A percentile compares a stretch with the other conserved stretches of the same genome.
Conservation (phyloP, 2,329 filamentous ascomycete species). For the Acephala macrosclerotiorum region DNA sequence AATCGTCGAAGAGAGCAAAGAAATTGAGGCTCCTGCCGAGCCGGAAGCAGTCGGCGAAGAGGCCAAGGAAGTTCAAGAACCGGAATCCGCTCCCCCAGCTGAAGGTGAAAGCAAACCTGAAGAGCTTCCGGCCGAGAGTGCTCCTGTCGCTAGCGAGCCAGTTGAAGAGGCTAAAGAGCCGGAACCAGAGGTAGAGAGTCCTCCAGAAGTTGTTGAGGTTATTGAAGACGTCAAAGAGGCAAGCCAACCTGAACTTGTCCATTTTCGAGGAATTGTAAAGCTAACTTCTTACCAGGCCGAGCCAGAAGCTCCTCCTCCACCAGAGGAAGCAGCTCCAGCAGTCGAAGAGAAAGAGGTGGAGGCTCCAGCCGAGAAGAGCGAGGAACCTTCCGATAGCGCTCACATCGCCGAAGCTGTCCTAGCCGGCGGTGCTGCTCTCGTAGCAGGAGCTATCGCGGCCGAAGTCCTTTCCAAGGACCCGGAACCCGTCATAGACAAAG, state of each 20-base stretch:
- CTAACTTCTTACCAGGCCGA: neutral
- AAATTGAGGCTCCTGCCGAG: neutral
- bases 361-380: constrained; percentile 15
- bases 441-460: constrained; percentile 24
- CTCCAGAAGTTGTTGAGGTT: constrained; percentile 20
- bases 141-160: neutral
- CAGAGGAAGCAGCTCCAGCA: neutral
- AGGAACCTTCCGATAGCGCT: constrained; percentile 17
- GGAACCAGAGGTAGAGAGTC: constrained; percentile 16
- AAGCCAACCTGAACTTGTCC: neutral
- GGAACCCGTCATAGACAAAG: constrained; percentile 31
- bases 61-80: constrained; percentile 4
- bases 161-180: constrained; percentile 8
- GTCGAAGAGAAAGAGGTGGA: constrained; percentile 8
- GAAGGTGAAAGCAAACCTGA: neutral
- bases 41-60: neutral
- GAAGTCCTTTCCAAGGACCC: constrained; percentile 23
- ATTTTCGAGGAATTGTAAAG: neutral
- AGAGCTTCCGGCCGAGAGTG: neutral
- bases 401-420: constrained; percentile 17
- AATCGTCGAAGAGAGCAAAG: constrained; percentile 11
- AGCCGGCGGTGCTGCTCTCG: constrained; percentile 20
- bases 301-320: neutral
- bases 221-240: constrained; percentile 18
- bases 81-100: neutral